Percentiles rank a stretch among this genome's conserved stretches.
These are phyloP conservation scores for Ceratocystis ficicola DNA, from an alignment of 2,329 filamentous ascomycete genomes.

Conservation along the genomic window DNA sequence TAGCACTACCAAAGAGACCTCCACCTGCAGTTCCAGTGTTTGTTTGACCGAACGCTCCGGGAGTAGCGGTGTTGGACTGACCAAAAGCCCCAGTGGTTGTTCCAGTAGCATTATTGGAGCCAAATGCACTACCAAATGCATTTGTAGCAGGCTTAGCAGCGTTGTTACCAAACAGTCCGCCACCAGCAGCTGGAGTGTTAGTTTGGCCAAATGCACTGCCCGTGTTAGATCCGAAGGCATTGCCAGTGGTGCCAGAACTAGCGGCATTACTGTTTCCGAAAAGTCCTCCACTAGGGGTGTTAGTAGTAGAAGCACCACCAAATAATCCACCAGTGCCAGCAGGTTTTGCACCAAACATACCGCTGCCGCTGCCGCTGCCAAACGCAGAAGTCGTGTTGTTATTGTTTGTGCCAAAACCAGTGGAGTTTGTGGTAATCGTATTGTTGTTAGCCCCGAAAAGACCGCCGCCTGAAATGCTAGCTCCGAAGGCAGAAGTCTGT, in stretches of 20 bases:
- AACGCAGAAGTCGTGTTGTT: conserved; percentile 24
- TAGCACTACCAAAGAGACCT: conserved; percentile 21
- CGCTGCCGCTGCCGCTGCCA: conserved; percentile 27
- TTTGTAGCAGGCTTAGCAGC: conserved; percentile 26
- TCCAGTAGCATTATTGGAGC: conserved; percentile 28
- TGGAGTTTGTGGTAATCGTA: conserved; percentile 23
- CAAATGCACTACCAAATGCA: conserved; percentile 36
- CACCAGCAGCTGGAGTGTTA: conserved; percentile 29
- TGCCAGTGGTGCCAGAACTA: conserved; percentile 9
- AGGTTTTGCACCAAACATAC: conserved; percentile 31
- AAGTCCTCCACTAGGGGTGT: conserved; percentile 24
- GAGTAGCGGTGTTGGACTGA: conserved; percentile 27
- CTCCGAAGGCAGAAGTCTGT: conserved; percentile 27
- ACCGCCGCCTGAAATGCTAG: conserved; percentile 28
- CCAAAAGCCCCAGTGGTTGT: conserved; percentile 25
- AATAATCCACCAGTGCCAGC: conserved; percentile 33
- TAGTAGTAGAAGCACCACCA: conserved; percentile 28
- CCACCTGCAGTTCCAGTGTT: conserved; percentile 24
- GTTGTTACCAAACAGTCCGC: conserved; percentile 27
- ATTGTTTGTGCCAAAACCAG: conserved; percentile 26
- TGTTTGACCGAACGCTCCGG: conserved; percentile 27
- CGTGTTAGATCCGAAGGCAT: conserved; percentile 26
- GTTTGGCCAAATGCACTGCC: conserved; percentile 26
- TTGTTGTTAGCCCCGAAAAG: conserved; percentile 32
- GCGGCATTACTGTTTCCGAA: conserved; percentile 29